Conservation (phyloP, 495 filamentous ascomycete species). For the Lasiosphaeriaceae sp. region DNA sequence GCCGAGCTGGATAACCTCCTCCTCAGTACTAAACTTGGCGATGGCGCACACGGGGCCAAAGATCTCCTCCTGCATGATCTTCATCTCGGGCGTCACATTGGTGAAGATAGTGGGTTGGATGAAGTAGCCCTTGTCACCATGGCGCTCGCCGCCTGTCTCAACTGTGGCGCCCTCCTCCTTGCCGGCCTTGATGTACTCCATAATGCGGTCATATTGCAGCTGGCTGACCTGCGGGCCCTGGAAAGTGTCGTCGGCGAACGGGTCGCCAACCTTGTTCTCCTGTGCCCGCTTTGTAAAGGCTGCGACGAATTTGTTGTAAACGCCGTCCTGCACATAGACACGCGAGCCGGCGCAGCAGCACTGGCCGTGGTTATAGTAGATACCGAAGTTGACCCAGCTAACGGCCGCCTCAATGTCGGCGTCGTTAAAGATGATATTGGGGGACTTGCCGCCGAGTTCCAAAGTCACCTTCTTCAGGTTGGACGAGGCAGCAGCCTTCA, state of each 20-base stretch:
- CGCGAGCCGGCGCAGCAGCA: constrained; percentile 97
- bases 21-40: constrained; percentile 88
- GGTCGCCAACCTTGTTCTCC: constrained; percentile 87
- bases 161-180: constrained; percentile 84
- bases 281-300: constrained; percentile 82
- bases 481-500: constrained; percentile 91
- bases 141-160: constrained; percentile 80
- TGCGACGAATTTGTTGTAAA: constrained; percentile 91
- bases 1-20: constrained; percentile 74
- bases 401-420: constrained; percentile 95
- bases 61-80: constrained; percentile 98
- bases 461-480: constrained; percentile 99
- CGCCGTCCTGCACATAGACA: constrained; percentile 90
- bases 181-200: constrained; percentile 92
- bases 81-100: constrained; percentile 85
- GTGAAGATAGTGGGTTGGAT: constrained; percentile 97
- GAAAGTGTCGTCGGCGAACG: constrained; percentile 84
- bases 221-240: constrained; percentile 96
- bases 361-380: constrained; percentile 99
- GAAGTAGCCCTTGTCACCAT: constrained; percentile 90
- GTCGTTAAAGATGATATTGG: constrained; percentile 96
- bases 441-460: constrained; percentile 96
- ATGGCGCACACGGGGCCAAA: constrained; percentile 94
- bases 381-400: constrained; percentile 97
- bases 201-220: constrained; percentile 94